These are phyloP conservation scores for Russula brevipes DNA, from an alignment of 768 basidiomycete genomes.

Conservation along the genomic window DNA sequence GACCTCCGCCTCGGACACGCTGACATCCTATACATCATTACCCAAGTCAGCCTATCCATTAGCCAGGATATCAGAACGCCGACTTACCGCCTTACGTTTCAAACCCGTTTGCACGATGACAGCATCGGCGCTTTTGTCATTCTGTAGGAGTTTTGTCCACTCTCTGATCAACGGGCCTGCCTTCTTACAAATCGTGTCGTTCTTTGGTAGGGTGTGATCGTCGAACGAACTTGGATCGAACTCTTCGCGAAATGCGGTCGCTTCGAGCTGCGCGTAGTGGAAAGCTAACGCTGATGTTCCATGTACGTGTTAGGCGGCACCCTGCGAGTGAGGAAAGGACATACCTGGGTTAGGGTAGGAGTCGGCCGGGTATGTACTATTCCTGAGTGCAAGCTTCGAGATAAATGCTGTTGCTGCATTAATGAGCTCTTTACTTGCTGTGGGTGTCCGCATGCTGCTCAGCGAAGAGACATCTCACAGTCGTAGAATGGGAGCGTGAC, in stretches of 20 bases:
- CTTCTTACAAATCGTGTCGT: slow-evolving; percentile 66
- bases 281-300: slow-evolving; percentile 62
- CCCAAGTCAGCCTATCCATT: neutral
- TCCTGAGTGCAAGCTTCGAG: slow-evolving; percentile 71
- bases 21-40: slow-evolving; percentile 44
- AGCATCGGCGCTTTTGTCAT: slow-evolving; percentile 59
- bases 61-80: neutral
- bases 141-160: slow-evolving; percentile 61
- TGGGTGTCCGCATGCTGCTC: slow-evolving; percentile 10
- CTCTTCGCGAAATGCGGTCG: slow-evolving; percentile 87
- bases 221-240: slow-evolving; percentile 73
- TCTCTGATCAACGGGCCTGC: slow-evolving; percentile 60
- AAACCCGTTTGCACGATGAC: slow-evolving; percentile 45
- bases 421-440: slow-evolving; percentile 65
- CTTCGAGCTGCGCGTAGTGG: slow-evolving; percentile 87
- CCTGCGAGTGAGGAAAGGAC: neutral
- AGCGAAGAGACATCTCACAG: neutral
- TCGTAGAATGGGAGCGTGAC: slow-evolving; percentile 14
- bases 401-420: slow-evolving; percentile 69
- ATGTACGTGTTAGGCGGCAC: slow-evolving; percentile 5
- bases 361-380: slow-evolving; percentile 81
- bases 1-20: slow-evolving; percentile 68
- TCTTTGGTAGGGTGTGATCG: slow-evolving; percentile 76
- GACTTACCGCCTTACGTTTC: slow-evolving; percentile 70
- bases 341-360: slow-evolving; percentile 87